These are phyloP conservation scores for Monosporozyma yasuniensis DNA, from an alignment of 805 yeast species.

Conservation along the genomic window DNA sequence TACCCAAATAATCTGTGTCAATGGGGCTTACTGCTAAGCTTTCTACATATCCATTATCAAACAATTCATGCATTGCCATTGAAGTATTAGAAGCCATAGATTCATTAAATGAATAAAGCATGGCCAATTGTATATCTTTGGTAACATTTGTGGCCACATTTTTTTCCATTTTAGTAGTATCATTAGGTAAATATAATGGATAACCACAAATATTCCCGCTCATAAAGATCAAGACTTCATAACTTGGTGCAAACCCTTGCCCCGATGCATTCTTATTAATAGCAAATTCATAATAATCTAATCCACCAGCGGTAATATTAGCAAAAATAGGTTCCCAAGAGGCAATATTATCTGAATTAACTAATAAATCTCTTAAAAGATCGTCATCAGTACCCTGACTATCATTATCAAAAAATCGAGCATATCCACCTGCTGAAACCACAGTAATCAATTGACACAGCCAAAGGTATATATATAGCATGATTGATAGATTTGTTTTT, in stretches of 20 bases:
- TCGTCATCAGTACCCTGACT: too few relatives aligned
- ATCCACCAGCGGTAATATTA: constrained; percentile 20
- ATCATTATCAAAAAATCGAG: neutral
- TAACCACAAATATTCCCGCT: constrained; percentile 30
- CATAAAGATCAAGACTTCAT: constrained; percentile 24
- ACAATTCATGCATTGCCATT: constrained; percentile 10
- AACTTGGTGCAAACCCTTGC: constrained; percentile 10
- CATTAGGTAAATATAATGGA: constrained; percentile 11
- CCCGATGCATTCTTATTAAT: constrained; percentile 10
- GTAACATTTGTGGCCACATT: neutral
- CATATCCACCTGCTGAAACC: neutral
- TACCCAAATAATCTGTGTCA: neutral
- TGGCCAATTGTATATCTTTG: constrained; percentile 13
- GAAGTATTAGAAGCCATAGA: constrained; percentile 12
- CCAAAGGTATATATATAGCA: neutral
- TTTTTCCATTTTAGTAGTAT: neutral
- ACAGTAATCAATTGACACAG: neutral
- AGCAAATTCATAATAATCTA: constrained; percentile 18
- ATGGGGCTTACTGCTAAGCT: constrained; percentile 23
- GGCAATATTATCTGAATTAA: constrained; percentile 24
- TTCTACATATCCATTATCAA: constrained; percentile 24
- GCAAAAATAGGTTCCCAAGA: constrained; percentile 29
- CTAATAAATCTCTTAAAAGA: constrained; percentile 3
- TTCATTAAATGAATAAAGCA: constrained; percentile 25
- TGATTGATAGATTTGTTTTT: too few relatives aligned